Evolutionary conservation across 805 yeast genomes (phyloP).

Genomic region (Metschnikowia orientalis): DNA sequence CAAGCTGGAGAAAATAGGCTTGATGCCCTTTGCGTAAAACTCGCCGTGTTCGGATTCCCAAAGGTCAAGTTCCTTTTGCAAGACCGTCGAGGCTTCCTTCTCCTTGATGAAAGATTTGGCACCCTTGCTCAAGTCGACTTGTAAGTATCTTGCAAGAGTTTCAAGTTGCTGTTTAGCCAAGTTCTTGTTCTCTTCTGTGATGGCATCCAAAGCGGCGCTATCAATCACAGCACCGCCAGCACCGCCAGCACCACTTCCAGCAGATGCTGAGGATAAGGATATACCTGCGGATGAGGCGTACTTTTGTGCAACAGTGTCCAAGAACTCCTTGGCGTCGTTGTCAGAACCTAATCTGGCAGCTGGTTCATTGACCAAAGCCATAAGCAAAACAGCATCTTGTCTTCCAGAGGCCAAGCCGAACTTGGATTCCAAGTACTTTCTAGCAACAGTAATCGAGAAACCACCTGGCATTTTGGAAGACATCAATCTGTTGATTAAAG

Average conservation of each 20-base stretch:
- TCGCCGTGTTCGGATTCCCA: conserved; percentile 87
- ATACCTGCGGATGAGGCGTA: conserved; percentile 83
- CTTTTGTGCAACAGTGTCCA: conserved; percentile 76
- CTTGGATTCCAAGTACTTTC: conserved; percentile 86
- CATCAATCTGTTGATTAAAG: conserved; percentile 85
- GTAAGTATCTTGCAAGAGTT: conserved; percentile 90
- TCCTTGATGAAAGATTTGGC: conserved; percentile 78
- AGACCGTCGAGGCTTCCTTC: conserved; percentile 75
- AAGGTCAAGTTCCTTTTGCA: conserved; percentile 88
- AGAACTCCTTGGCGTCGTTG: conserved; percentile 83
- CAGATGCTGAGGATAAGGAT: conserved; percentile 62
- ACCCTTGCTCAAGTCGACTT: conserved; percentile 86
- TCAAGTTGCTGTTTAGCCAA: conserved; percentile 80
- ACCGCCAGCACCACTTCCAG: conserved; percentile 48
- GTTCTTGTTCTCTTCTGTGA: conserved; percentile 64
- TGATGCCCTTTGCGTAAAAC: conserved; percentile 84
- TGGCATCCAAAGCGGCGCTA: conserved; percentile 88
- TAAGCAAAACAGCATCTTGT: conserved; percentile 83
- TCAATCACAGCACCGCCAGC: conserved; percentile 87
- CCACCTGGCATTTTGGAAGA: conserved; percentile 99
- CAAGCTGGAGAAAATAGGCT: conserved; percentile 83
- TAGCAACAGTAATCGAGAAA: conserved; percentile 83
- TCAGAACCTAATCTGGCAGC: conserved; percentile 82
- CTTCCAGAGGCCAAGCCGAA: conserved; percentile 94
- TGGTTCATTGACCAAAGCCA: conserved; percentile 88